Evolutionary conservation across 208 protist species (phyloP).

Genomic region (Angomonas deanei): DNA sequence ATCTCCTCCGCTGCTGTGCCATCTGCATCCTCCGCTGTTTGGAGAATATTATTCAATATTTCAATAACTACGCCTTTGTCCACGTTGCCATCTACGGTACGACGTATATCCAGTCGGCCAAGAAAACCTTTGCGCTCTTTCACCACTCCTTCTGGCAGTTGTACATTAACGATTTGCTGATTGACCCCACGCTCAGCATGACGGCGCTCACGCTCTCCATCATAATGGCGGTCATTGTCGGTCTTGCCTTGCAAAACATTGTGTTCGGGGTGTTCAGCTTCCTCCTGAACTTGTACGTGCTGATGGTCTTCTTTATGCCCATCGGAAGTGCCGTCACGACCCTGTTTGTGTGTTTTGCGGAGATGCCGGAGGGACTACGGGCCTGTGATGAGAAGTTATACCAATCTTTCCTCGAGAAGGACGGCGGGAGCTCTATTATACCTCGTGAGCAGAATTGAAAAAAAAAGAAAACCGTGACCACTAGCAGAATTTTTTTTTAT

Average conservation of each 20-base stretch:
- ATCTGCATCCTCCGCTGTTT: slow-evolving; percentile 56
- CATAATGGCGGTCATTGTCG: slow-evolving; percentile 45
- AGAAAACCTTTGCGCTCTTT: slow-evolving; percentile 76
- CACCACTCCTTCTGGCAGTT: slow-evolving; percentile 77
- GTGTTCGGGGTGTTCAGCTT: slow-evolving; percentile 46
- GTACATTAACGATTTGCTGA: slow-evolving; percentile 86
- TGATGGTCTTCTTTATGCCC: slow-evolving; percentile 53
- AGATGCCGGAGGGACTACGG: slow-evolving; percentile 69
- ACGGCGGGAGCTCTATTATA: slow-evolving; percentile 58
- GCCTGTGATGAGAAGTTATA: slow-evolving; percentile 67
- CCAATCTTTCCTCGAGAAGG: slow-evolving; percentile 37
- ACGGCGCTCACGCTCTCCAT: slow-evolving; percentile 43
- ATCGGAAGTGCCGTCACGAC: slow-evolving; percentile 74
- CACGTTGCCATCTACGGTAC: slow-evolving; percentile 92
- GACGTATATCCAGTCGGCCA: slow-evolving; percentile 85
- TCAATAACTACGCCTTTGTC: slow-evolving; percentile 91
- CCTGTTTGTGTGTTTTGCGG: slow-evolving; percentile 89
- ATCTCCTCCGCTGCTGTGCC: slow-evolving; percentile 33
- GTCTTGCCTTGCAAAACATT: slow-evolving; percentile 10
- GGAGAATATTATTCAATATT: slow-evolving; percentile 77
- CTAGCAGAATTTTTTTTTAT: neutral
- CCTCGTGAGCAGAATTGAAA: slow-evolving; percentile 21
- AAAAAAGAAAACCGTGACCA: slow-evolving; percentile 3
- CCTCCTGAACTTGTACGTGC: slow-evolving; percentile 41
- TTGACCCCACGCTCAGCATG: slow-evolving; percentile 56